A percentile compares a stretch with the other conserved stretches of the same genome.
phyloP scores from a whole-genome alignment of 331 rosid species.

The Malus hybrid region DNA sequence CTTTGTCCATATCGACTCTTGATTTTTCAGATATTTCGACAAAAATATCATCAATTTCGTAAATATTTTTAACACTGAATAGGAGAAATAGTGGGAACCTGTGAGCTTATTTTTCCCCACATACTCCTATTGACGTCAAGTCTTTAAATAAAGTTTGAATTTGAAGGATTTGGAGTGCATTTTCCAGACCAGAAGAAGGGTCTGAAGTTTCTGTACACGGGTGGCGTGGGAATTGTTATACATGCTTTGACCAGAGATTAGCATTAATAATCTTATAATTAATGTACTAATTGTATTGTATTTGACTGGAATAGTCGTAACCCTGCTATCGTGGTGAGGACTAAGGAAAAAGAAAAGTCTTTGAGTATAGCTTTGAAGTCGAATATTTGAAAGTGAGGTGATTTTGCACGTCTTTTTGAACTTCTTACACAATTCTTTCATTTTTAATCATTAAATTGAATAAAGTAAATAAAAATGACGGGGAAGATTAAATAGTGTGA shows the following conservation, averaged over 20 bases:
- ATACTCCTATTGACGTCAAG: background rate
- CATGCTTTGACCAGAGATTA: conserved; percentile 1
- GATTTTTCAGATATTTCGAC: too few species aligned
- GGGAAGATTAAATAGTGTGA: too few species aligned
- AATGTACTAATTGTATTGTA: background rate
- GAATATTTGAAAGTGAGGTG: too few species aligned
- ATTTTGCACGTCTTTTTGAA: too few species aligned
- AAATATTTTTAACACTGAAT: too few species aligned
- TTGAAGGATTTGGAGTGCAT: background rate
- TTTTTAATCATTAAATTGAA: too few species aligned
- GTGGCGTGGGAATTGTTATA: background rate
- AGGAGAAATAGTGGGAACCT: background rate
- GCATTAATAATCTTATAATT: background rate
- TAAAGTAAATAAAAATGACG: too few species aligned
- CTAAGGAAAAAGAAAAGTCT: background rate
- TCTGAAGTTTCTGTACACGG: background rate
- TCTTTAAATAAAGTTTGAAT: background rate
- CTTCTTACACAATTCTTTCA: too few species aligned
- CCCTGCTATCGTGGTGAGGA: background rate
- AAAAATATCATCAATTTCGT: too few species aligned
- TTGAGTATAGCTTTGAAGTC: background rate
- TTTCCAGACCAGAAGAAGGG: background rate
- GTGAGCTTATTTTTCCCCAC: background rate
- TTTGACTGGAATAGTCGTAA: background rate
- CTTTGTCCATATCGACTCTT: too few species aligned